Base-by-base conservation (phyloP, 2,329 filamentous ascomycete genomes). In the Botrytis byssoidea region DNA sequence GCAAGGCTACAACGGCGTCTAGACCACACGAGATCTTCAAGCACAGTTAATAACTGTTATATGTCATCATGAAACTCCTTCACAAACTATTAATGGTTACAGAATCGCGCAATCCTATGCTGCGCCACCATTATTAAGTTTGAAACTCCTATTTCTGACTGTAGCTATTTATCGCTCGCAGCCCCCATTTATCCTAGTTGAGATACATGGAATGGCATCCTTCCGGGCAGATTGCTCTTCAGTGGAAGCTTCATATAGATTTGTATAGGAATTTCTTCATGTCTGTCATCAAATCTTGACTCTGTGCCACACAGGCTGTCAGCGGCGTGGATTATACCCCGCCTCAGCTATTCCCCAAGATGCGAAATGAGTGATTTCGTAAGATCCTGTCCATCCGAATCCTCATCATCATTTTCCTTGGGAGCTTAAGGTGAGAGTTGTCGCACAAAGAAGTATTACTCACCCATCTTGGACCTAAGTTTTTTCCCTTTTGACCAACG, bases 231-330 rank as follows among this genome's bases (percentile, higher is more conserved):
- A 37, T 32, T 46, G 8, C 35, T 48, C 25, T 57, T 42, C 32
- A 59, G 37, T 59, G 40, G 63, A 72, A 72, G 61, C 70, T 59
- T 48, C 70, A 68, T 72, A 68, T 72, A 72, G 48, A 48, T 55
- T 57, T 60, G 10, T 48, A 68, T 6, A 57, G 63, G 29, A 29
- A 18, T n/a, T n/a, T 40, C 42, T 72, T 67, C 55, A 12, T 72
- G 51, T 72, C 40, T 60, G 63, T 68, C 48, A 72, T 72, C 35
- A 32, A 67, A 72, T 66, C 22, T 57, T 57, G 37, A 16, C 35
- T 25, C 35, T 35, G 70, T 72, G 59, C 59, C 70, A 57, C 35
- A 37, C n/a, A 37, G 57, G 46, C n/a, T 66, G 70, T 42, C n/a
- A 66, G 70, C 51, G 63, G 42, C 42, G 46, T 37, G 40, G 48